Percentiles rank a stretch among this genome's conserved stretches.
Conservation (phyloP, 1,139 yeast species). For the Yamadazyma sp. region DNA sequence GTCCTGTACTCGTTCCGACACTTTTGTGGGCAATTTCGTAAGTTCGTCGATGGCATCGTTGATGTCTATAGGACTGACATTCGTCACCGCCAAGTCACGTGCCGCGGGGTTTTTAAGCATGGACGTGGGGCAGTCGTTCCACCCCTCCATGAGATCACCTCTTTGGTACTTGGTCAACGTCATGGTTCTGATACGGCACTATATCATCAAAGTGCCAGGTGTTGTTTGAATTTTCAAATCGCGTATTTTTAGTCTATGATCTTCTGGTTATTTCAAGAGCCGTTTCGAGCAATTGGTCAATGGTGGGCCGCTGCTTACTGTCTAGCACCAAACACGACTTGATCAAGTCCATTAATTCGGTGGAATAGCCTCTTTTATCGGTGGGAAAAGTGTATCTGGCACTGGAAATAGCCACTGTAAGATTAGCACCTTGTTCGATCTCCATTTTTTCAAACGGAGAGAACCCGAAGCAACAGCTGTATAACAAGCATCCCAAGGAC, state of each 20-base stretch:
- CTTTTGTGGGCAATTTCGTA: constrained; percentile 18
- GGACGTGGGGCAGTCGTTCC: constrained; percentile 47
- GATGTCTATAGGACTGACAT: constrained; percentile 4
- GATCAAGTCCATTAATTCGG: constrained; percentile 55
- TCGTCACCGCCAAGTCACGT: constrained; percentile 6
- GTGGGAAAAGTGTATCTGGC: constrained; percentile 69
- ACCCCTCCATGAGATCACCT: constrained; percentile 44
- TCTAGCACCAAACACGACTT: constrained; percentile 60
- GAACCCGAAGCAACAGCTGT: constrained; percentile 71
- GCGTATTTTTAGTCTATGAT: neutral
- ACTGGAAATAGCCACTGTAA: constrained; percentile 71
- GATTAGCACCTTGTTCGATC: constrained; percentile 76
- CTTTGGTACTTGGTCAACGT: constrained; percentile 38
- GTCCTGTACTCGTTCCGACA: constrained; percentile 34
- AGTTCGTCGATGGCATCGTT: constrained; percentile 15
- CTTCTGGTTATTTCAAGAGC: constrained; percentile 36
- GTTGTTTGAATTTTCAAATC: neutral
- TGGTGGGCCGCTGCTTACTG: constrained; percentile 58
- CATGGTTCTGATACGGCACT: no score
- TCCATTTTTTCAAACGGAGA: constrained; percentile 90
- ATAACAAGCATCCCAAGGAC: constrained; percentile 85
- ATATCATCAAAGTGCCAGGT: neutral
- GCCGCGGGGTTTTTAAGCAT: constrained; percentile 14
- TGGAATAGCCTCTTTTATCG: constrained; percentile 45
- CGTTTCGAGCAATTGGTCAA: constrained; percentile 55